A percentile compares a stretch with the other conserved stretches of the same genome.
phyloP scores from a whole-genome alignment of 306 rosid species.

The Canavalia ensiformis region DNA sequence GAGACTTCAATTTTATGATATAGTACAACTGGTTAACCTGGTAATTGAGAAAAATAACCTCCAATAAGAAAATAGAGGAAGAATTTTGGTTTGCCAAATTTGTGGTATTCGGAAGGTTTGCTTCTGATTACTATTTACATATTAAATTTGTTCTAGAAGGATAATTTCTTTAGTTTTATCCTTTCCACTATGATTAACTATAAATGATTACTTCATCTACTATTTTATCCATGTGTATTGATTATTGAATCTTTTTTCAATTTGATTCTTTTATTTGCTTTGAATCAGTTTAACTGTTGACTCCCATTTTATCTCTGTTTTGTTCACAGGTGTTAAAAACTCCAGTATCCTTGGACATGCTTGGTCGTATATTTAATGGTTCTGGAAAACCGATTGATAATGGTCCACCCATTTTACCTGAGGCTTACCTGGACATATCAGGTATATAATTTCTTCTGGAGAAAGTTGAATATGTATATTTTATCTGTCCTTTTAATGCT shows the following conservation, averaged over 20 bases:
- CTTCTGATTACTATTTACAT: not conserved
- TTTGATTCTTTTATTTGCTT: conserved; percentile 22
- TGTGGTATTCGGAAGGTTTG: not conserved
- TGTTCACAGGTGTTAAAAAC: conserved; percentile 88
- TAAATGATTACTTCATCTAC: conserved; percentile 16
- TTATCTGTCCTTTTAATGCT: conserved; percentile 8
- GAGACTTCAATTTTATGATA: not conserved
- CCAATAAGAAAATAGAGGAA: conserved; percentile 30
- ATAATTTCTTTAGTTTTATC: not conserved
- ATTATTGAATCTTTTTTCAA: conserved; percentile 30
- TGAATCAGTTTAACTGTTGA: conserved; percentile 48
- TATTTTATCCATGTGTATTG: conserved; percentile 4
- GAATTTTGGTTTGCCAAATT: conserved; percentile 3
- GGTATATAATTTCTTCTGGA: conserved; percentile 56
- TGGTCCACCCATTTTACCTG: conserved; percentile 98
- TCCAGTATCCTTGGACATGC: conserved; percentile 97
- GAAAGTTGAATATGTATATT: conserved; percentile 19
- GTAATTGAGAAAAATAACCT: conserved; percentile 18
- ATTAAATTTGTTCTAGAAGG: conserved; percentile 37
- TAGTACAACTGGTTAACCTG: not conserved
- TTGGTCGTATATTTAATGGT: conserved; percentile 96
- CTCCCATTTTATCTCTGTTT: conserved; percentile 9
- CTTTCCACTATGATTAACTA: conserved; percentile 47
- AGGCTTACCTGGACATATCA: conserved; percentile 98
- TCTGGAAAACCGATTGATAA: conserved; percentile 99